Evolutionary conservation across 768 basidiomycete genomes (phyloP).

Genomic region (Rhodocollybia butyracea): DNA sequence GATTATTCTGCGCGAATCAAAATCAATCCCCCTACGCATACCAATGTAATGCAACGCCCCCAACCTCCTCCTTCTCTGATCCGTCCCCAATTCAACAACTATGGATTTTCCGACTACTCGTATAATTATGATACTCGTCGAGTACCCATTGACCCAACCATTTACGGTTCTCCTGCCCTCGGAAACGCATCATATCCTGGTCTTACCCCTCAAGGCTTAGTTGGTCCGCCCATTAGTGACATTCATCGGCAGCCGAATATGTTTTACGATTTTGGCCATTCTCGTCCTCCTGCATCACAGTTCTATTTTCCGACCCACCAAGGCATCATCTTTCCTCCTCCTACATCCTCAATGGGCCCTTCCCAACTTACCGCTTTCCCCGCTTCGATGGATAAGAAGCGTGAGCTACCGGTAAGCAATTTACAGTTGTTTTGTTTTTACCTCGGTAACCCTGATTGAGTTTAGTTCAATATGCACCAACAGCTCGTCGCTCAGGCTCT

Average conservation of each 20-base stretch:
- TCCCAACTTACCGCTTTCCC: constrained; percentile 43
- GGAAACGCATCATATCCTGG: constrained; percentile 47
- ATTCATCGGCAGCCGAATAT: constrained; percentile 47
- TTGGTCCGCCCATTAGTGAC: constrained; percentile 36
- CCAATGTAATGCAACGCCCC: constrained; percentile 25
- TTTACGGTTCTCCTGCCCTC: constrained; percentile 48
- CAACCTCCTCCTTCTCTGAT: constrained; percentile 31
- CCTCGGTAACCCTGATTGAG: constrained; percentile 11
- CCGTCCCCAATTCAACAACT: constrained; percentile 45
- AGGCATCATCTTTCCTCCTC: constrained; percentile 55
- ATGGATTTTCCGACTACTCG: constrained; percentile 60
- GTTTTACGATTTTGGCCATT: constrained; percentile 57
- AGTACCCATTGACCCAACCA: constrained; percentile 42
- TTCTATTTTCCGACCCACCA: constrained; percentile 61
- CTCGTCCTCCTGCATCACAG: constrained; percentile 48
- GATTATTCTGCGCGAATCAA: constrained; percentile 42
- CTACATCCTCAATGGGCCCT: constrained; percentile 53
- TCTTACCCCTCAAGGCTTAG: constrained; percentile 37
- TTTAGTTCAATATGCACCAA: constrained; percentile 42
- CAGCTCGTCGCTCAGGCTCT: constrained; percentile 40
- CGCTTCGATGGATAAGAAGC: constrained; percentile 51
- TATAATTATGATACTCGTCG: constrained; percentile 47
- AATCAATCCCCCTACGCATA: constrained; percentile 20
- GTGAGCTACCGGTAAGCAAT: constrained; percentile 50
- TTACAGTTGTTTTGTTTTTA: constrained; percentile 7